These are phyloP conservation scores for Cyberlindnera mrakii DNA, from an alignment of 805 yeast genomes.

Conservation along the genomic window DNA sequence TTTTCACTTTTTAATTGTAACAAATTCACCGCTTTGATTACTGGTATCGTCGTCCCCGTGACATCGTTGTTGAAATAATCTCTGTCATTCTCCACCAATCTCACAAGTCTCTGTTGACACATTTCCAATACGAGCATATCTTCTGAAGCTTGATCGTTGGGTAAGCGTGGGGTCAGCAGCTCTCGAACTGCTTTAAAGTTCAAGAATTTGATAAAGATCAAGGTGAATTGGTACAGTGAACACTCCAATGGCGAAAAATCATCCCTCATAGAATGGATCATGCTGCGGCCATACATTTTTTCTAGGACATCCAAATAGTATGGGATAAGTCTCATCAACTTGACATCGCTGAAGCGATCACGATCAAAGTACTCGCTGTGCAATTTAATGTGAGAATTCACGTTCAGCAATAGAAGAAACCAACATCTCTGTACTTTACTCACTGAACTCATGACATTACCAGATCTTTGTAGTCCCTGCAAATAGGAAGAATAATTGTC, in stretches of 20 bases:
- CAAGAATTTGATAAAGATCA: slow-evolving; percentile 18
- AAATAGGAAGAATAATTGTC: slow-evolving; percentile 9
- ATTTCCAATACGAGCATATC: slow-evolving; percentile 4
- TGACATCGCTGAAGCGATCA: slow-evolving; percentile 11
- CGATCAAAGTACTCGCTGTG: slow-evolving; percentile 13
- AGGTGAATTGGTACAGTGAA: slow-evolving; percentile 14
- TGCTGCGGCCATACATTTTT: neutral
- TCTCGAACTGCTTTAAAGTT: slow-evolving; percentile 15
- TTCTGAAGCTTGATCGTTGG: neutral
- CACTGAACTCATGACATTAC: neutral
- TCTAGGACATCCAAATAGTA: slow-evolving; percentile 2
- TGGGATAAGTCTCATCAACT: slow-evolving; percentile 6
- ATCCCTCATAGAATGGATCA: slow-evolving; percentile 8
- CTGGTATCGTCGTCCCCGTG: neutral
- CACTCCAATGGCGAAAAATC: slow-evolving; percentile 15
- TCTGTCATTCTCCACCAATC: slow-evolving; percentile 5
- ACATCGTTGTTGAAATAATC: neutral
- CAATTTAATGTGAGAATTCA: slow-evolving; percentile 14
- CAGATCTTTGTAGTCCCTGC: neutral
- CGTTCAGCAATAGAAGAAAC: slow-evolving; percentile 5
- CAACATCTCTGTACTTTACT: slow-evolving; percentile 1
- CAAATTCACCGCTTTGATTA: slow-evolving; percentile 6
- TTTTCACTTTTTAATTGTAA: neutral
- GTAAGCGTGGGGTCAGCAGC: slow-evolving; percentile 1
- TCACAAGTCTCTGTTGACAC: slow-evolving; percentile 5